These are phyloP conservation scores for Colletotrichum sp. DNA, from an alignment of 2,329 filamentous ascomycete genomes.

Conservation along the genomic window DNA sequence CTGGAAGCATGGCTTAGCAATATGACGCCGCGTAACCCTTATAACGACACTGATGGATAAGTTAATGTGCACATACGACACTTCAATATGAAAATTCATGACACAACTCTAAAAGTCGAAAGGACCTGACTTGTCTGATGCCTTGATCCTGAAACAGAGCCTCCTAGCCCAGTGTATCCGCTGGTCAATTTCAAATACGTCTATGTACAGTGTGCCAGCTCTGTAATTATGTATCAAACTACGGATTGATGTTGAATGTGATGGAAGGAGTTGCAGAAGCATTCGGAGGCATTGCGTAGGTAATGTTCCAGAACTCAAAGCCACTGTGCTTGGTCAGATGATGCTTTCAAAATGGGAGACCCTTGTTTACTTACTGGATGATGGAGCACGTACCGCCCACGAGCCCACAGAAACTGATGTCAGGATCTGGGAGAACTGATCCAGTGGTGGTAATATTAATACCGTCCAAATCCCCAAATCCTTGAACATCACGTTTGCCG, in stretches of 20 bases:
- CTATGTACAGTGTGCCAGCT: background rate
- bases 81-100: background rate
- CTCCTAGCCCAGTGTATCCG: background rate
- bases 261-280: constrained; percentile 22
- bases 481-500: constrained; percentile 43
- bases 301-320: constrained; percentile 38
- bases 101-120: background rate
- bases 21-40: background rate
- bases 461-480: constrained; percentile 53
- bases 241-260: background rate
- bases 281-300: constrained; percentile 40
- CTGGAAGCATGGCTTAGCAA: background rate
- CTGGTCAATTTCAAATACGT: background rate
- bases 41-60: background rate
- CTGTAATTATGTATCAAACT: background rate
- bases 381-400: background rate
- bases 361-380: background rate
- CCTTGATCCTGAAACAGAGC: background rate
- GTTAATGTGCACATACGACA: background rate
- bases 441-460: constrained; percentile 48
- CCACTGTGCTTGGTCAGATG: background rate
- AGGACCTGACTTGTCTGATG: background rate
- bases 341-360: background rate
- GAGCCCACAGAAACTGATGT: background rate
- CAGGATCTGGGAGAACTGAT: constrained; percentile 36